Conservation (phyloP, 345 rosid genomes). For the Turnera subulata region DNA sequence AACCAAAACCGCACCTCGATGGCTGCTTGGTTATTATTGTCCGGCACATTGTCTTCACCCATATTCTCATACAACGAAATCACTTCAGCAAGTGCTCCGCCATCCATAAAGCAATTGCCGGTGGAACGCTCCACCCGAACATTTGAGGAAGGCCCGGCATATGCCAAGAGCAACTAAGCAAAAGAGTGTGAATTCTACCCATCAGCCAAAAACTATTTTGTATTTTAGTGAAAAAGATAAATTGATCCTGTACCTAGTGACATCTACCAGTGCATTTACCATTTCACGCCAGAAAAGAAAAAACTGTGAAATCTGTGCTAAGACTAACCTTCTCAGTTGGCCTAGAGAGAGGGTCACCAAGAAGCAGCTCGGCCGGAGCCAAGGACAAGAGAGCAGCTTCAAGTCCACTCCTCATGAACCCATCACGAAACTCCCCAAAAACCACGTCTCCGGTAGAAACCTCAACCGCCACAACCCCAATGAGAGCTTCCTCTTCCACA, state of each 20-base stretch:
- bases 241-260: too few relatives aligned
- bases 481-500: slow-evolving; percentile 40
- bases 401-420: slow-evolving; percentile 67
- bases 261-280: too few relatives aligned
- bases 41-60: slow-evolving; percentile 27
- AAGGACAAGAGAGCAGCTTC: slow-evolving; percentile 80
- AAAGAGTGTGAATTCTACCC: too few relatives aligned
- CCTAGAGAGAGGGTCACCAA: slow-evolving; percentile 64
- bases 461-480: slow-evolving; percentile 83
- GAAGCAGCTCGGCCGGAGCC: slow-evolving; percentile 82
- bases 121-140: slow-evolving; percentile 65
- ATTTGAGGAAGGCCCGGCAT: slow-evolving; percentile 91
- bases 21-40: slow-evolving; percentile 24
- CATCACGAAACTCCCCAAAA: slow-evolving; percentile 72
- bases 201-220: too few relatives aligned
- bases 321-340: slow-evolving; percentile 74
- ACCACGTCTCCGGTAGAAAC: slow-evolving; percentile 88
- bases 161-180: slow-evolving; percentile 56
- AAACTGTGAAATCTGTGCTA: neutral
- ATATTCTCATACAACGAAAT: slow-evolving; percentile 56
- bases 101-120: slow-evolving; percentile 42
- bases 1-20: slow-evolving; percentile 40
- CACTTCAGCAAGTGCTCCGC: slow-evolving; percentile 73
- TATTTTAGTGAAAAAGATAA: too few relatives aligned
- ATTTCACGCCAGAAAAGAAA: too few relatives aligned